These are phyloP conservation scores for Epichloe brachyelytri DNA, from an alignment of 2,329 filamentous ascomycete species.

Conservation along the genomic window DNA sequence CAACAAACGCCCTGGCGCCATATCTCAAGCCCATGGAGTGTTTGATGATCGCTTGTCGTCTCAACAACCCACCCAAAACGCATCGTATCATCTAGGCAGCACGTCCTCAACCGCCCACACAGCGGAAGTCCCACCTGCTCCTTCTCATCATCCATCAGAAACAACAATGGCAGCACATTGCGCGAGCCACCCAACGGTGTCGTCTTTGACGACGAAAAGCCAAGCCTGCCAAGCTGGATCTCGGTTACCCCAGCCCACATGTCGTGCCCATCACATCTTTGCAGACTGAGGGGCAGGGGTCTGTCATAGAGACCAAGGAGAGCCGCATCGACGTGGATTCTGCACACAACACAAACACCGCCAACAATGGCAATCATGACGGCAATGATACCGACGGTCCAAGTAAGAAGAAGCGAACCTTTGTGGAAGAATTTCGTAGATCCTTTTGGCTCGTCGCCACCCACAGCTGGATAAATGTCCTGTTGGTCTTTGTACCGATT, in stretches of 20 bases:
- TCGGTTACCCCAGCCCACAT: slow-evolving; percentile 15
- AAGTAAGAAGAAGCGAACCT: slow-evolving; percentile 25
- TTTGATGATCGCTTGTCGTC: slow-evolving; percentile 20
- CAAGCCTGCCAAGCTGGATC: slow-evolving; percentile 10
- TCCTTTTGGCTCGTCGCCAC: slow-evolving; percentile 44
- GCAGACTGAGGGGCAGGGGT: slow-evolving; percentile 41
- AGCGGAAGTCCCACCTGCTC: not conserved
- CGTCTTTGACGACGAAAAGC: slow-evolving; percentile 7
- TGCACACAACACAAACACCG: slow-evolving; percentile 15
- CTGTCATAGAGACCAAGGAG: slow-evolving; percentile 34
- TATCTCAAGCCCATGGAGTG: slow-evolving; percentile 42
- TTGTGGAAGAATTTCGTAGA: slow-evolving; percentile 37
- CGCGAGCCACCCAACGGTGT: slow-evolving; percentile 5
- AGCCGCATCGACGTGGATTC: slow-evolving; percentile 3
- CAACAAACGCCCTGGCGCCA: slow-evolving; percentile 43
- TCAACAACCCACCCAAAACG: slow-evolving; percentile 12
- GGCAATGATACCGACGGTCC: not conserved
- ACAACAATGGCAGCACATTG: slow-evolving; percentile 11
- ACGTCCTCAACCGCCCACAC: slow-evolving; percentile 1
- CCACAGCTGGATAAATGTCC: slow-evolving; percentile 65
- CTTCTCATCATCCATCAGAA: slow-evolving; percentile 7
- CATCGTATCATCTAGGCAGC: slow-evolving; percentile 3
- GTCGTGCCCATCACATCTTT: slow-evolving; percentile 29
- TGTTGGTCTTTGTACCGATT: slow-evolving; percentile 66
- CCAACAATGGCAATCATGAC: slow-evolving; percentile 15